Percentiles rank a stretch among this genome's conserved stretches.
These are phyloP conservation scores for Termitomyces sp. DNA, from an alignment of 768 basidiomycete species.

Conservation along the genomic window DNA sequence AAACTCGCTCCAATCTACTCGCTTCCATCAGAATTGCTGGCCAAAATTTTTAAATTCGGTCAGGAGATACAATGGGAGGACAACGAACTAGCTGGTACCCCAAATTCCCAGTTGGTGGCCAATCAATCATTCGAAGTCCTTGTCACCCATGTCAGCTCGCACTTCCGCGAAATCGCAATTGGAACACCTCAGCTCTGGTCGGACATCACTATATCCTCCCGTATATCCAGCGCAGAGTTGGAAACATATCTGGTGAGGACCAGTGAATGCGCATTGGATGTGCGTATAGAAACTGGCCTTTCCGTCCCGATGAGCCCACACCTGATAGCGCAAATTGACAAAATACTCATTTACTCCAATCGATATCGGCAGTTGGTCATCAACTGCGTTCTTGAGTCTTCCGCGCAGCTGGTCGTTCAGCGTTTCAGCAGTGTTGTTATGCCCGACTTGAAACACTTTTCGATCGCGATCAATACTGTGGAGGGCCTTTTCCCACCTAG, in stretches of 20 bases:
- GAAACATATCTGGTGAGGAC: constrained; percentile 33
- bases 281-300: constrained; percentile 25
- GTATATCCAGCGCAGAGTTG: constrained; percentile 17
- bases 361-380: constrained; percentile 36
- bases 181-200: constrained; percentile 38
- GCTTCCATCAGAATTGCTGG: constrained; percentile 30
- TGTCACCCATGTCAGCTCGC: constrained; percentile 35
- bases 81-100: constrained; percentile 4
- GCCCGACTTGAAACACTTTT: constrained; percentile 35
- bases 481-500: constrained; percentile 18
- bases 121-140: constrained; percentile 31
- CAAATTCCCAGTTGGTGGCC: neutral
- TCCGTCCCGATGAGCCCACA: constrained; percentile 2
- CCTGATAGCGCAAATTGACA: constrained; percentile 23
- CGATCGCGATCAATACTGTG: constrained; percentile 30
- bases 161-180: constrained; percentile 37
- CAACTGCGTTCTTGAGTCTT: constrained; percentile 22
- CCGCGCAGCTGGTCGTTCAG: constrained; percentile 23
- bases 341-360: constrained; percentile 26
- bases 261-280: constrained; percentile 23
- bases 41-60: constrained; percentile 27
- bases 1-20: constrained; percentile 14
- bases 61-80: constrained; percentile 14
- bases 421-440: constrained; percentile 25
- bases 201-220: constrained; percentile 25